Evolutionary conservation across 2,329 filamentous ascomycete genomes (phyloP), one percentile per base, ranked within the genome.

Genomic region (Penicillium sp.): DNA sequence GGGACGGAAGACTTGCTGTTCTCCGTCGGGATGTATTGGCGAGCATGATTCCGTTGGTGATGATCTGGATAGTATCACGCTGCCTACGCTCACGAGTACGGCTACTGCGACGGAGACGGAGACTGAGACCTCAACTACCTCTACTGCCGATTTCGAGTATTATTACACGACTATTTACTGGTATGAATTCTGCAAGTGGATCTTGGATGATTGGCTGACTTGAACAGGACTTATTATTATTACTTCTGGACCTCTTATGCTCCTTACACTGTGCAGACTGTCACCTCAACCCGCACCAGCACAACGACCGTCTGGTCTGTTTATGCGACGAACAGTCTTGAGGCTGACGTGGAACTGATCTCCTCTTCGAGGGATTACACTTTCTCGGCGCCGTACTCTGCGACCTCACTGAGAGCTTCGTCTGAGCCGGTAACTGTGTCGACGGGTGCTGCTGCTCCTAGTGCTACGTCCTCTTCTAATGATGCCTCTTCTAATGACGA

Each of bases 201-300:
- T 32, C 3, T 24, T 9, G 22, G 11, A 10, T 7, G 5, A 13
- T 29, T 18, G 3, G 16, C 45, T 55, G 24, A 57, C 16, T 38
- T n/a, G 5, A 4, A 14, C 34, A 63, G 61, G 61, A 55, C 57
- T 22, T 63, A 57, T 13, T 63, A 53, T 49, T 59, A 48, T 41
- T 63, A 62, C 16, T 62, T 56, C 50, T 63, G 61, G 61, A 63
- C 61, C 14, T 59, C 57, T n/a, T 53, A 39, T 36, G 27, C 52
- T 0, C 59, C 61, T 3, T 63, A 63, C 34, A 62, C 55, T 1
- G 53, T 52, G 13, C 41, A 38, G 39, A 60, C 57, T 1, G 59
- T 63, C 9, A 63, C 61, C 7, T 62, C 59, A 1, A 63, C 59
- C 1, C 32, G 14, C 2, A 60, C 54, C 10, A 62, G 52, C 5